These are phyloP conservation scores for Verticillium dahliae DNA, from an alignment of 2,329 filamentous ascomycete species.

Conservation along the genomic window DNA sequence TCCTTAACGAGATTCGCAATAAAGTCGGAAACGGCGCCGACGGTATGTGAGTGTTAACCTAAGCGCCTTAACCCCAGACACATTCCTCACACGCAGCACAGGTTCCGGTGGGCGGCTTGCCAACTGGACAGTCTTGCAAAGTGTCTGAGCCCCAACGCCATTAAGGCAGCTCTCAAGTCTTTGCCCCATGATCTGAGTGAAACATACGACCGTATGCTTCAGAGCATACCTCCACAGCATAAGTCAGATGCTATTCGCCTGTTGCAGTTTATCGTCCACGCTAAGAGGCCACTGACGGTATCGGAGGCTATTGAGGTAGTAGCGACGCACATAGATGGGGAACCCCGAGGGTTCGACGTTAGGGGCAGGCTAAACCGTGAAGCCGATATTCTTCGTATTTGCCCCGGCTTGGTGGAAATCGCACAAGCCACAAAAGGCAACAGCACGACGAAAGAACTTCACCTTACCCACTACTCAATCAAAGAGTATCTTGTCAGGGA, in stretches of 20 bases:
- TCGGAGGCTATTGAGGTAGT: constrained; percentile 16
- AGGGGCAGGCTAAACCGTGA: constrained; percentile 5
- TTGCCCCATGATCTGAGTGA: constrained; percentile 1
- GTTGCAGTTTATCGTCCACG: constrained; percentile 15
- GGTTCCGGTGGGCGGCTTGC: neutral
- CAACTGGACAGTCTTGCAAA: neutral
- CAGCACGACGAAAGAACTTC: constrained; percentile 7
- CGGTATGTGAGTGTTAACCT: neutral
- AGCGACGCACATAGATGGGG: constrained; percentile 11
- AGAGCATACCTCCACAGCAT: constrained; percentile 8
- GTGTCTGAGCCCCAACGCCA: neutral
- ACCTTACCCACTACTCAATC: constrained; percentile 18
- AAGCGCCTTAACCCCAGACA: neutral
- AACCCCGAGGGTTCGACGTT: constrained; percentile 9
- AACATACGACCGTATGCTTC: constrained; percentile 2
- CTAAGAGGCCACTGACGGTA: constrained; percentile 10
- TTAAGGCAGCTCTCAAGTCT: neutral
- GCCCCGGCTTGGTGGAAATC: constrained; percentile 11
- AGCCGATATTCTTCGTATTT: constrained; percentile 8
- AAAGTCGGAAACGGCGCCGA: neutral
- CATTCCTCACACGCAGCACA: neutral
- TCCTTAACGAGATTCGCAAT: neutral
- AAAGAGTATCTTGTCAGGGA: constrained; percentile 15
- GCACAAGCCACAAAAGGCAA: neutral
- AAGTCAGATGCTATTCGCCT: constrained; percentile 12